Evolutionary conservation across 2,329 filamentous ascomycete genomes (phyloP).

Genomic region (Pseudogymnoascus sp.): DNA sequence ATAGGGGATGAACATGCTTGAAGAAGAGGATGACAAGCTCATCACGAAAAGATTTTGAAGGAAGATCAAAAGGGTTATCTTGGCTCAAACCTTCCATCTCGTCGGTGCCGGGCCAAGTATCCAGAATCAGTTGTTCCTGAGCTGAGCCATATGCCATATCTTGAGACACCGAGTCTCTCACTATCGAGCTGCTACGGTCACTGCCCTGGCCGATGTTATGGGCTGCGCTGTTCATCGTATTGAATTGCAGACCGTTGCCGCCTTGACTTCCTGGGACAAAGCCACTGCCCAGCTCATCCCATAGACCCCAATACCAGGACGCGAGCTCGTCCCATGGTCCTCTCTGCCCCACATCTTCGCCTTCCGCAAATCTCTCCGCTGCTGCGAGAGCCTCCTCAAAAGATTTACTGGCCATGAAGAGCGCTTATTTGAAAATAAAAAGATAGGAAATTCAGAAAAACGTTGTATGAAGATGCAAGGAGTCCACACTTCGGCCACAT

Average conservation of each 20-base stretch:
- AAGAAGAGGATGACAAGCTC: constrained; percentile 7
- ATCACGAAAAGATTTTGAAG: constrained; percentile 7
- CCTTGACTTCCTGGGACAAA: neutral
- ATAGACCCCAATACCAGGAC: constrained; percentile 9
- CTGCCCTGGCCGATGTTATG: neutral
- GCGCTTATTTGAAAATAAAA: neutral
- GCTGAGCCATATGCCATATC: neutral
- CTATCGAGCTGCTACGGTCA: neutral
- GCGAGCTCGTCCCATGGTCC: constrained; percentile 8
- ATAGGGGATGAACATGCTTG: constrained; percentile 7
- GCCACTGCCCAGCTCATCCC: constrained; percentile 2
- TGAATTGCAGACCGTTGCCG: neutral
- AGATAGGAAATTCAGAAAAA: neutral
- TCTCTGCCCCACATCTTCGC: neutral
- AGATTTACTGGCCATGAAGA: neutral
- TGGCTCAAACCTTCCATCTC: neutral
- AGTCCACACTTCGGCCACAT: neutral
- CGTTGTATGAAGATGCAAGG: neutral
- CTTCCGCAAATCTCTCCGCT: neutral
- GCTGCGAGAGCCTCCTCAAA: neutral
- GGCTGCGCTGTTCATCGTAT: neutral
- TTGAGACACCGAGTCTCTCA: neutral
- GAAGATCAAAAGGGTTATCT: neutral
- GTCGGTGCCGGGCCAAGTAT: neutral
- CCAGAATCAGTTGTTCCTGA: neutral